Evolutionary conservation across 495 filamentous ascomycete species (phyloP), one percentile per base, ranked within the genome.

Genomic region (Penicillium crystallinum): DNA sequence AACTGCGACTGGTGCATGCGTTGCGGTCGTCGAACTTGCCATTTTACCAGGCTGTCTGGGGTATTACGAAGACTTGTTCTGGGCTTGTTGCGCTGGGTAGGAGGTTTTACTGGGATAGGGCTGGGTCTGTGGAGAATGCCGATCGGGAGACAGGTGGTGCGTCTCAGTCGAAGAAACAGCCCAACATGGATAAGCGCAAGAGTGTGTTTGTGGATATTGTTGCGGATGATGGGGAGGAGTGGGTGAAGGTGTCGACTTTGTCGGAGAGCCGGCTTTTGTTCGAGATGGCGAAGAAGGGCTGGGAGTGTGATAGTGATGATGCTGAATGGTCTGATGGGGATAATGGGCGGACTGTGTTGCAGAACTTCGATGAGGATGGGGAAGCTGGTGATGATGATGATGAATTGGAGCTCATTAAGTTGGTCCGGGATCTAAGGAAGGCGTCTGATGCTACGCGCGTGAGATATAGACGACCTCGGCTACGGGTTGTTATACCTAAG

Each of bases 211-310:
- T 80, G 27, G 76, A 77, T 64, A 72, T 81, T 53, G 65, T 81
- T 33, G 75, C 79, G 1, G 71, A 76, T 61, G 72, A 79, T 60
- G 79, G 79, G 43, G 67, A 70, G 57, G 73, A 79, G 56, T 82
- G 81, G 81, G 75, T 83, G 54, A 85, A 84, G 56, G 78, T 85
- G 2, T 82, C 77, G 41, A 84, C 79, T 21, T 66, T 83, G 25
- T 79, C 80, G 49, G 75, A 80, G 52, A 74, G 63, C 35, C 74
- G 82, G 45, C 63, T 85, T 25, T 59, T 82, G 36, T 78, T 82
- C 53, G 81, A 85, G 46, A 77, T 85, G 61, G 82, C 82, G n/a
- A 77, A 84, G 65, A 80, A 78, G 40, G 80, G 80, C 6, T 84
- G 81, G 79, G 80, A 82, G 56, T 66, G 61, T 19, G 63, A 63